These are phyloP conservation scores for Oryza longistaminata DNA, from an alignment of 176 grass and related monocot species.

Conservation along the genomic window DNA sequence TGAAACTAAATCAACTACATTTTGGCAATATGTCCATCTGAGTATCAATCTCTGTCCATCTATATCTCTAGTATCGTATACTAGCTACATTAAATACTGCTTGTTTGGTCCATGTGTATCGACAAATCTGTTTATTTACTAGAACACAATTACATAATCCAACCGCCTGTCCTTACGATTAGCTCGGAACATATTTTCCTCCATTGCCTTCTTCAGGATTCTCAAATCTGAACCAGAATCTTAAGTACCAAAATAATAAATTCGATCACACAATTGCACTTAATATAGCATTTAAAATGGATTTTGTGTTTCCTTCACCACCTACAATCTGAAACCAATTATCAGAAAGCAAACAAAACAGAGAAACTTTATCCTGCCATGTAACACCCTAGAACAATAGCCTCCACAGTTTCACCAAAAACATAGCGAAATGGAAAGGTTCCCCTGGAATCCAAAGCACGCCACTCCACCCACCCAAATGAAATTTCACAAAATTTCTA, in stretches of 20 bases:
- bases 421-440: not conserved
- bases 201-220: not conserved
- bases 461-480: not conserved
- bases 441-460: not conserved
- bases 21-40: not conserved
- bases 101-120: not conserved
- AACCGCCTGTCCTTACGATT: not conserved
- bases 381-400: constrained; percentile 6
- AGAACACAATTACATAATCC: not conserved
- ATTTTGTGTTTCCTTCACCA: not conserved
- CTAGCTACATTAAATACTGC: not conserved
- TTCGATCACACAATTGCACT: not conserved
- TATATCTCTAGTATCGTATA: not conserved
- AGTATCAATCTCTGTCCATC: not conserved
- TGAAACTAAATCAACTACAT: constrained; percentile 1
- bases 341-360: not conserved
- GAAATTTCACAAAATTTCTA: constrained; percentile 21
- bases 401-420: not conserved
- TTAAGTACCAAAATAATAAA: not conserved
- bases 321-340: constrained; percentile 1
- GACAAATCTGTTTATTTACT: constrained; percentile 8
- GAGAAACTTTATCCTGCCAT: not conserved
- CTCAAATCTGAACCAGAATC: not conserved
- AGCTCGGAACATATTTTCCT: not conserved
- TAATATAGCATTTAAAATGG: not conserved